Evolutionary conservation across 106 monocot genomes (phyloP), one percentile per base, ranked within the genome.

Genomic region (Allium sativum): DNA sequence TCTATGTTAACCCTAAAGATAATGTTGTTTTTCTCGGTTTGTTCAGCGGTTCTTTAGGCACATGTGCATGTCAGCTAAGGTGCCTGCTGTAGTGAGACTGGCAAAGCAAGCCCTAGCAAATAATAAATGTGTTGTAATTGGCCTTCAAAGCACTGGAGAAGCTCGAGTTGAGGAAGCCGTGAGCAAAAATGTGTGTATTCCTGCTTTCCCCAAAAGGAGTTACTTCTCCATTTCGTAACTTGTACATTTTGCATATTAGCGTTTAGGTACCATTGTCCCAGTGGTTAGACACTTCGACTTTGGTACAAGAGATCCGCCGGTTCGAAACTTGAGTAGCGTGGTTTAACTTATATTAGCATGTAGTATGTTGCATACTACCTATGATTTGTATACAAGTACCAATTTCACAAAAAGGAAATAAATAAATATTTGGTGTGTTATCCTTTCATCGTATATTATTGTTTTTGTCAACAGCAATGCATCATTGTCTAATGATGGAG

Each of bases 21-120:
- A 43, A 17, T 1, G 20, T 40, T 7, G 41, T 17, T 12, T 44
- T 44, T 53, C 15, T 60, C 70, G 15, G 16, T 53, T 41, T 76
- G 59, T 68, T 42, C 90, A 98, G 96, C 84, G 96, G 8, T 98
- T 98, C 65, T 98, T 98, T 64, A 73, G 88, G 62, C 88, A 92
- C 61, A 83, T 98, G 76, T 98, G 96, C 46, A 98, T 98, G 96
- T 85, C 96, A 54, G 96, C 96, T 70, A 98, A 98, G 66, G 96
- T 98, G 48, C 96, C 90, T 76, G 73, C 71, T 63, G 77, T 65
- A 52, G 88, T 98, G 46, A 84, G 78, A 62, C 65, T 91, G 62
- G 77, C 85, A 21, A 88, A 98, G 53, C 72, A 92, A 58, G 96
- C 96, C 48, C 57, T 98, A 58, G 69, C 73, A 42, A 76, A 82